phyloP scores from a whole-genome alignment of 208 protist species.

The Endotrypanum monterogeii region DNA sequence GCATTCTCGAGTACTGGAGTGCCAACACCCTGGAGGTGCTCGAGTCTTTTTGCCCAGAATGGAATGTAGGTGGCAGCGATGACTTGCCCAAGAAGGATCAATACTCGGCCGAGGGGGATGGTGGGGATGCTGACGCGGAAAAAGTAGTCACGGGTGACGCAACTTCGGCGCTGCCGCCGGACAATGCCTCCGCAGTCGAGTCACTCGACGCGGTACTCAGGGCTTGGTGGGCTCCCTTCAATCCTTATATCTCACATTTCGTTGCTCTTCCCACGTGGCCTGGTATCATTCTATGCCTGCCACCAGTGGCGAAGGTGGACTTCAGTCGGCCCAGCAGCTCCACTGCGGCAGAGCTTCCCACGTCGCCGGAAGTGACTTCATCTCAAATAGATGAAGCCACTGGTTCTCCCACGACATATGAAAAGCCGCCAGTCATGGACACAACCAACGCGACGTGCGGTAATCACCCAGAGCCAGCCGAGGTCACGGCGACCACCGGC shows the following conservation, averaged over 20 bases:
- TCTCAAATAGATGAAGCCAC: background rate
- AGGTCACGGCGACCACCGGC: conserved; percentile 15
- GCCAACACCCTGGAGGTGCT: conserved; percentile 20
- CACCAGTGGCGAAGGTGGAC: conserved; percentile 17
- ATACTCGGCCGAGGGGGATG: background rate
- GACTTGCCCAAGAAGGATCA: background rate
- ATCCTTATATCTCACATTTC: conserved; percentile 51
- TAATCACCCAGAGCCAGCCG: conserved; percentile 19
- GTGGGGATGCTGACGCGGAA: background rate
- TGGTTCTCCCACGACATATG: background rate
- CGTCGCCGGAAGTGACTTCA: background rate
- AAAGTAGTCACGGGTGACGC: background rate
- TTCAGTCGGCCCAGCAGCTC: conserved; percentile 15
- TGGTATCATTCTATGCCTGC: conserved; percentile 45
- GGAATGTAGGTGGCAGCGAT: conserved; percentile 8
- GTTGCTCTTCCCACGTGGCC: conserved; percentile 71
- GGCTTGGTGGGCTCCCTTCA: conserved; percentile 43
- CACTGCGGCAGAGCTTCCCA: background rate
- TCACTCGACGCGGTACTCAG: conserved; percentile 17
- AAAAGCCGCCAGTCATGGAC: conserved; percentile 4
- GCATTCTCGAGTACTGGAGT: conserved; percentile 23
- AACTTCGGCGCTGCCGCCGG: background rate
- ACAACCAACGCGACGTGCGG: conserved; percentile 18
- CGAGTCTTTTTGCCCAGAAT: conserved; percentile 16
- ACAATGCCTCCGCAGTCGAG: conserved; percentile 13